These are phyloP conservation scores for Lactarius quietus DNA, from an alignment of 768 basidiomycete species.

Conservation along the genomic window DNA sequence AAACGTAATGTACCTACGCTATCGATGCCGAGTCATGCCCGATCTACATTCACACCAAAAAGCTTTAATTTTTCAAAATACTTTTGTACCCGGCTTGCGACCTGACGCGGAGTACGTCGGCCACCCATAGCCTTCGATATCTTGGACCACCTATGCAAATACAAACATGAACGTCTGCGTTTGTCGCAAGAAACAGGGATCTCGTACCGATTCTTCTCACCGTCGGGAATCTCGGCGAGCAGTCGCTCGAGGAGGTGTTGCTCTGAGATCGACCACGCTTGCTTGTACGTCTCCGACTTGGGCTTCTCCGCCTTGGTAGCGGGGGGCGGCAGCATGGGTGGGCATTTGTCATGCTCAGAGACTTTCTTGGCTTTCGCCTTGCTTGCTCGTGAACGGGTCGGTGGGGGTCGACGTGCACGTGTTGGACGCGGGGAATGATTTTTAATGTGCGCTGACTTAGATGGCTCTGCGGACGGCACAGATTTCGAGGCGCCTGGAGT, in stretches of 20 bases:
- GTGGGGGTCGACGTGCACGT: constrained; percentile 9
- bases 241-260: constrained; percentile 74
- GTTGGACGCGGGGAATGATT: constrained; percentile 6
- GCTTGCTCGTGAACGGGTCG: not conserved
- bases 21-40: not conserved
- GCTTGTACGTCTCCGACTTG: constrained; percentile 77
- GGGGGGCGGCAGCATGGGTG: constrained; percentile 1
- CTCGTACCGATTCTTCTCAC: constrained; percentile 67
- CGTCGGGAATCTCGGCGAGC: constrained; percentile 71
- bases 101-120: constrained; percentile 71
- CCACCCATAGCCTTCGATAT: constrained; percentile 83
- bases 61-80: constrained; percentile 81
- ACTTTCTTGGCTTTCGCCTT: constrained; percentile 15
- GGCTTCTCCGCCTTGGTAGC: constrained; percentile 34
- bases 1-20: no score
- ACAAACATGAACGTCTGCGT: constrained; percentile 5
- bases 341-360: not conserved
- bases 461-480: not conserved
- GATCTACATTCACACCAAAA: constrained; percentile 54
- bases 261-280: constrained; percentile 71
- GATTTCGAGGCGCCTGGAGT: not conserved
- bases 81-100: constrained; percentile 87
- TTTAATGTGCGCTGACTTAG: not conserved
- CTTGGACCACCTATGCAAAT: constrained; percentile 60
- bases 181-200: not conserved